Conservation (phyloP, 306 rosid genomes). For the Quercus engelmannii region DNA sequence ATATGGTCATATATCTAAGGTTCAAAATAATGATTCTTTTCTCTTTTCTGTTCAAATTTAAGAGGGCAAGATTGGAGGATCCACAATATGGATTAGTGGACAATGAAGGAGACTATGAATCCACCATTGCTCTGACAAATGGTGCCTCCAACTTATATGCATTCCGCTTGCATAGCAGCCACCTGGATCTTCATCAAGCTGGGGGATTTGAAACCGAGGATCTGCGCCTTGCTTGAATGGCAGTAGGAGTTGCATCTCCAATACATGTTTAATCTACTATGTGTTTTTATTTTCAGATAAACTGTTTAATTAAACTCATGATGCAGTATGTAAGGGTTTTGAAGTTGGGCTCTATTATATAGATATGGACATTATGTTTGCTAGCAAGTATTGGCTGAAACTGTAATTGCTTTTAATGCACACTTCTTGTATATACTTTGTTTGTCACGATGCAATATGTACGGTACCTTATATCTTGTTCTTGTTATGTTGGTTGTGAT, state of each 20-base stretch:
- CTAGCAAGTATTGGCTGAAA: no score
- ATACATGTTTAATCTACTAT: no score
- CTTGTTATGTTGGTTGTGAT: no score
- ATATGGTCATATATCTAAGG: neutral
- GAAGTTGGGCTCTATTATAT: neutral
- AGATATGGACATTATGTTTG: neutral
- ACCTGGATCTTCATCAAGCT: constrained; percentile 33
- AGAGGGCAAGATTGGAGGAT: constrained; percentile 62
- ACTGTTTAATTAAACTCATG: neutral
- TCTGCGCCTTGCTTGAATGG: constrained; percentile 51
- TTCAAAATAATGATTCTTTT: neutral
- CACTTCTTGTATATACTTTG: neutral
- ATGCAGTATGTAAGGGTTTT: neutral
- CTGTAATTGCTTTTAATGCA: no score
- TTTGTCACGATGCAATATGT: neutral
- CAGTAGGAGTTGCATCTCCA: neutral
- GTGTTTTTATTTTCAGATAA: neutral
- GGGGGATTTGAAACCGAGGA: constrained; percentile 27
- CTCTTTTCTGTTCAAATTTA: neutral
- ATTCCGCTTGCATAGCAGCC: constrained; percentile 41
- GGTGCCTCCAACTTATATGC: constrained; percentile 59
- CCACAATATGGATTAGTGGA: constrained; percentile 53
- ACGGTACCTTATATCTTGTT: neutral
- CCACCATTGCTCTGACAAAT: constrained; percentile 46
- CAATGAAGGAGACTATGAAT: constrained; percentile 47